These are phyloP conservation scores for Porcisia hertigi DNA, from an alignment of 208 protist genomes.

Conservation along the genomic window DNA sequence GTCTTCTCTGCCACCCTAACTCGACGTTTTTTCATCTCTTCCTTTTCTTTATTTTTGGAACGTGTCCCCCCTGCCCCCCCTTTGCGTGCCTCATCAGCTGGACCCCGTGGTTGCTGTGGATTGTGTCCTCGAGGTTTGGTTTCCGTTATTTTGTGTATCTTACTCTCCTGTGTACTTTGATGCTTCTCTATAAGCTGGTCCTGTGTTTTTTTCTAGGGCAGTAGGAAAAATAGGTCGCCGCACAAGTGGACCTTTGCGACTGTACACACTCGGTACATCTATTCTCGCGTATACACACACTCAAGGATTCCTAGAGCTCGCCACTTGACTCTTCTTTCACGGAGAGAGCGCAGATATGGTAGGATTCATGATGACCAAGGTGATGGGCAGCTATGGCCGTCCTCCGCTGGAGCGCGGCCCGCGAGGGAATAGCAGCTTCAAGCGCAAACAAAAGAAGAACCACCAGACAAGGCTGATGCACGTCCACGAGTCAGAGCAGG, in stretches of 20 bases:
- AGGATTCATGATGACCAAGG: slow-evolving; percentile 25
- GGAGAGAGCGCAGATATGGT: neutral
- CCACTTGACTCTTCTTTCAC: no score
- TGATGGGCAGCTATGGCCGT: slow-evolving; percentile 34
- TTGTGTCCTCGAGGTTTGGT: no score
- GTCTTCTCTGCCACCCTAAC: no score
- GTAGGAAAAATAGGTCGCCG: neutral
- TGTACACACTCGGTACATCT: neutral
- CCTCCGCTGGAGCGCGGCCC: slow-evolving; percentile 42
- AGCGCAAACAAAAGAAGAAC: slow-evolving; percentile 35
- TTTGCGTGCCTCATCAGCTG: no score
- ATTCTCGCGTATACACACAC: no score
- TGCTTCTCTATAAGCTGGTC: neutral
- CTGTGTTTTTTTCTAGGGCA: neutral
- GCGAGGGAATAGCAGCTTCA: slow-evolving; percentile 5
- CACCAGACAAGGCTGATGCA: slow-evolving; percentile 39
- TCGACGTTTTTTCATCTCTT: neutral
- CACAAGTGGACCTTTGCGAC: neutral
- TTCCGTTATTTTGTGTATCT: no score
- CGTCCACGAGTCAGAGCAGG: slow-evolving; percentile 75
- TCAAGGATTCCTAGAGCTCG: neutral
- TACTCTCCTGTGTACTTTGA: neutral
- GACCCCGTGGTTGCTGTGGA: no score
- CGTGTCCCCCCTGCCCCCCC: no score
- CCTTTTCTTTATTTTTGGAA: no score